Base-by-base conservation (phyloP, 768 basidiomycete genomes). In the Lentinula boryana region DNA sequence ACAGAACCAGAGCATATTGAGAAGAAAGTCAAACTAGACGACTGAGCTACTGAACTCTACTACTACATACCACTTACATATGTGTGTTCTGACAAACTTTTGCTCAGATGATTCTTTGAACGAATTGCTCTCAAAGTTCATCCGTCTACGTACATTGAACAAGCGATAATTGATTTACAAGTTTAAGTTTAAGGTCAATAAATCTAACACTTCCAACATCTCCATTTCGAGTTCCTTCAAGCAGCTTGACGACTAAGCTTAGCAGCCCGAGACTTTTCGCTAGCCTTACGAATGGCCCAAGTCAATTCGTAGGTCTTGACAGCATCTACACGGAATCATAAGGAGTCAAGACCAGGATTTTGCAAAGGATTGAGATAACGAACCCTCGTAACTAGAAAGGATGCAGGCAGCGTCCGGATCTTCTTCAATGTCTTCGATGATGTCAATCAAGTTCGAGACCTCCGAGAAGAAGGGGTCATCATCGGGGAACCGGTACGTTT, bases 391-490 rank as follows among this genome's bases (percentile, higher is more conserved):
- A 10, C 85, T 82, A 67, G 86, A 88, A 58, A 97, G 79, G 69
- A 96, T 93, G 68, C 86, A 83, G 18, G 87, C 80, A 5, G 84
- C 84, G 55, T 93, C 90, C 2, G 91, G 84, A 63, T 93, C 88
- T 69, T 91, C 89, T 73, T 93, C 92, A 58, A 93, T 92, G 66
- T 90, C 89, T 73, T 95, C 94, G 60, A 95, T 86, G 63, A 88
- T 79, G 72, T 95, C 93, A 64, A 96, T 90, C 71, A 93, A 83
- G 73, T 92, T 90, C 43, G 92, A 94, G 46, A 84, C 81, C 74
- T 96, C 95, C 23, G 93, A 94, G 83, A 95, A 95, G 84, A 93
- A 95, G 4, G 93, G 91, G 68, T 95, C 93, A 67, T 95, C 93
- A 55, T 91, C 86, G 16, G 82, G 82, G 78, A 93, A 94, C 46